Percentiles rank a stretch among this genome's conserved stretches.
Conservation (phyloP, 2,329 filamentous ascomycete species). For the Nemania abortiva region DNA sequence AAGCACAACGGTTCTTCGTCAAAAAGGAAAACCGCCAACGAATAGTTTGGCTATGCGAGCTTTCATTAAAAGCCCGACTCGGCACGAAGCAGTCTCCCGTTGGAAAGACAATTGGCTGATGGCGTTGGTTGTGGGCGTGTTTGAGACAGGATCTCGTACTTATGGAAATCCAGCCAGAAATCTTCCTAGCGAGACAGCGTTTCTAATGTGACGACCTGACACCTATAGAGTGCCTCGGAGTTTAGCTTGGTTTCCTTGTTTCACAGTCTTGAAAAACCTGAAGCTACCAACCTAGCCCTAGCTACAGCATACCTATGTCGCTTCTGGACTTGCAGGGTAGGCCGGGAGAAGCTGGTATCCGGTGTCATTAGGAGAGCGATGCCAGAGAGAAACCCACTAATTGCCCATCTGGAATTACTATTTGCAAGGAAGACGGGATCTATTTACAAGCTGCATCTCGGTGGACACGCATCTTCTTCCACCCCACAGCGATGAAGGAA, state of each 20-base stretch:
- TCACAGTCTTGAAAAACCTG: background rate
- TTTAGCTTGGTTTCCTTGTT: background rate
- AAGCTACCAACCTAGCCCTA: background rate
- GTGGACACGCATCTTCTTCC: constrained; percentile 6
- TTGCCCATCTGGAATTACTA: background rate
- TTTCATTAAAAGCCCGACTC: background rate
- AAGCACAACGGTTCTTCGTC: constrained; percentile 4
- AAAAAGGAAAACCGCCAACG: background rate
- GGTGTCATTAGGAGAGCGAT: background rate
- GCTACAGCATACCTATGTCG: background rate
- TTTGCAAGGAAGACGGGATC: constrained; percentile 3
- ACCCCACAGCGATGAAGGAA: background rate
- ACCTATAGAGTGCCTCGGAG: constrained; percentile 1
- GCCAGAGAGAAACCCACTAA: background rate
- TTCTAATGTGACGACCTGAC: background rate
- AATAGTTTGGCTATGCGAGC: constrained; percentile 4
- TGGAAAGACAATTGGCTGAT: constrained; percentile 14
- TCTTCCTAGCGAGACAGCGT: constrained; percentile 4
- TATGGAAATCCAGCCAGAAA: constrained; percentile 3
- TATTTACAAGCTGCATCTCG: constrained; percentile 4
- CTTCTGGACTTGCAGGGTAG: constrained; percentile 2
- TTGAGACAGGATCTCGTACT: background rate
- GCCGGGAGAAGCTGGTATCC: background rate
- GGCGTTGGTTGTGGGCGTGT: background rate
- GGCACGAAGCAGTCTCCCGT: background rate